phyloP scores from a whole-genome alignment of 495 filamentous ascomycete species.

The Penicillium maclennaniae region DNA sequence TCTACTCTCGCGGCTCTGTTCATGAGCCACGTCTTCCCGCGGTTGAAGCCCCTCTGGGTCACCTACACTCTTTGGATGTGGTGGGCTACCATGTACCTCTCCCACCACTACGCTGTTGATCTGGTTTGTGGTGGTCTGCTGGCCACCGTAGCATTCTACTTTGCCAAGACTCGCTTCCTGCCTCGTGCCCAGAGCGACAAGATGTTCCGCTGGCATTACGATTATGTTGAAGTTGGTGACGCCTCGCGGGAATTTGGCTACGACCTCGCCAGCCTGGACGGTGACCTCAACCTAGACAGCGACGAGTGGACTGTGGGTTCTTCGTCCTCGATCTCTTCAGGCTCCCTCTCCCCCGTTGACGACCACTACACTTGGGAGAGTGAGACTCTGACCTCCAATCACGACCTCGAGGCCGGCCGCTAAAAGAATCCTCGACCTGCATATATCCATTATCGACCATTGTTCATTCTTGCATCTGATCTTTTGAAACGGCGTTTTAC shows the following conservation, averaged over 20 bases:
- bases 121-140: slow-evolving; percentile 80
- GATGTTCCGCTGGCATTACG: slow-evolving; percentile 89
- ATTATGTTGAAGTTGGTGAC: slow-evolving; percentile 81
- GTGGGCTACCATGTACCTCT: slow-evolving; percentile 98
- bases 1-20: slow-evolving; percentile 89
- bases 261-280: slow-evolving; percentile 52
- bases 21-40: slow-evolving; percentile 85
- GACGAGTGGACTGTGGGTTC: slow-evolving; percentile 75
- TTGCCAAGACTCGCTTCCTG: slow-evolving; percentile 73
- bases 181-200: slow-evolving; percentile 79
- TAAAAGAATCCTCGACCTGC: slow-evolving; percentile 25
- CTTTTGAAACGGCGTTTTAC: slow-evolving; percentile 37
- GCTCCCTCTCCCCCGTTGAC: slow-evolving; percentile 58
- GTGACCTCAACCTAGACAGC: slow-evolving; percentile 55
- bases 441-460: slow-evolving; percentile 23
- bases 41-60: slow-evolving; percentile 68
- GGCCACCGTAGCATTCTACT: slow-evolving; percentile 74
- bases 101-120: slow-evolving; percentile 94
- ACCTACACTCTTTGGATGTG: slow-evolving; percentile 86
- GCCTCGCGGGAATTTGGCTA: slow-evolving; percentile 52
- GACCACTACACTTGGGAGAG: slow-evolving; percentile 62
- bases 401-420: slow-evolving; percentile 49
- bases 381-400: slow-evolving; percentile 53
- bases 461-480: slow-evolving; percentile 25
- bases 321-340: slow-evolving; percentile 64